Percentiles rank a stretch among this genome's conserved stretches.
Conservation (phyloP, 2,329 filamentous ascomycete genomes). For the Colletotrichum abscissum region DNA sequence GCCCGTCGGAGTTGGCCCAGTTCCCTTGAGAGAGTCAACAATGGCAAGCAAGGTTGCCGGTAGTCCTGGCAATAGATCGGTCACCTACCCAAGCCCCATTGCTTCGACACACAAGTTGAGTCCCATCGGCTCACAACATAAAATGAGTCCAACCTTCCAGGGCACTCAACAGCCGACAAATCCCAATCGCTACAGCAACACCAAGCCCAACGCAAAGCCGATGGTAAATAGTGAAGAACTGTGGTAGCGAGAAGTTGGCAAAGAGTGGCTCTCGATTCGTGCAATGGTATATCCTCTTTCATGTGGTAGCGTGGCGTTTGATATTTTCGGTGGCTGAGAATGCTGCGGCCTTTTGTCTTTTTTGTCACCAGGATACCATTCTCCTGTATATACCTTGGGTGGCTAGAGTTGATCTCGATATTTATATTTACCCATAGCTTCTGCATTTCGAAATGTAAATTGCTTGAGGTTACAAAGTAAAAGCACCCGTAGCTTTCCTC, state of each 20-base stretch:
- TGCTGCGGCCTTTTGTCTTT: not conserved
- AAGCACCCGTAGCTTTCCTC: slow-evolving; percentile 3
- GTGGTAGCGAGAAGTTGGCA: slow-evolving; percentile 4
- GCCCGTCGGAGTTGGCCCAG: slow-evolving; percentile 22
- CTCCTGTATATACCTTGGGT: slow-evolving; percentile 10
- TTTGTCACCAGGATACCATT: not conserved
- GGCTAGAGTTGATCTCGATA: slow-evolving; percentile 30
- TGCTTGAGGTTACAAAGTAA: slow-evolving; percentile 11
- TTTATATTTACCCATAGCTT: not conserved
- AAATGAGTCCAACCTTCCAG: slow-evolving; percentile 23
- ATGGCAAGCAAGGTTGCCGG: slow-evolving; percentile 33
- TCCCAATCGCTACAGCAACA: slow-evolving; percentile 9
- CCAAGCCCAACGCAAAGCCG: slow-evolving; percentile 19
- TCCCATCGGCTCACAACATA: slow-evolving; percentile 7
- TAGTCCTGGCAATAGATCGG: slow-evolving; percentile 28
- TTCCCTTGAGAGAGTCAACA: slow-evolving; percentile 28
- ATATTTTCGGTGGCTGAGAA: slow-evolving; percentile 3
- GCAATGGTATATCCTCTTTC: not conserved
- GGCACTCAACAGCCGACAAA: slow-evolving; percentile 16
- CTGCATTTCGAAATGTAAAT: not conserved
- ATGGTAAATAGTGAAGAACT: slow-evolving; percentile 34
- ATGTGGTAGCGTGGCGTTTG: slow-evolving; percentile 26
- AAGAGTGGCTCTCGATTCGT: not conserved
- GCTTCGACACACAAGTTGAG: slow-evolving; percentile 23
- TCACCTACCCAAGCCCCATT: slow-evolving; percentile 31